Base-by-base conservation (phyloP, 2,329 filamentous ascomycete genomes). In the Coniochaeta pulveracea region DNA sequence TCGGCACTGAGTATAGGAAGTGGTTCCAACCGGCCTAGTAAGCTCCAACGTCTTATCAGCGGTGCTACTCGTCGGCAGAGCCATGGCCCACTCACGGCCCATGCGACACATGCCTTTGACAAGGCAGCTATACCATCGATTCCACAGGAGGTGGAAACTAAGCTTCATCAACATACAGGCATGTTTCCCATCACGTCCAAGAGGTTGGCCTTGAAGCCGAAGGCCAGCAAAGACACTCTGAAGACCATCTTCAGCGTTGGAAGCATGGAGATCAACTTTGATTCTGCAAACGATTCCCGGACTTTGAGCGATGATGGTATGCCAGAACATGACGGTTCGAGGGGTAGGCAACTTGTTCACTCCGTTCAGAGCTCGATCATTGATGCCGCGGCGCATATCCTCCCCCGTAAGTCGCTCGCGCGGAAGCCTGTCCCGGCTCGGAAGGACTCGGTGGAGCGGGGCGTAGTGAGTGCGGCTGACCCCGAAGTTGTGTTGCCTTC, bases 241-340 rank as follows among this genome's bases (percentile, higher is more conserved):
- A 62, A 61, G 33, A 69, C 64, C 1, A 67, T 69, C 12, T 44
- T 69, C 33, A 69, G 66, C 37, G 63, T 68, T 7, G 63, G 60
- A 5, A 69, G 63, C 31, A 47, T 60, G 12, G 61, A 66, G 28
- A 39, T 45, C 11, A 48, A 39, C 24, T 45, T 47, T 17, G 50
- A 52, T 10, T 37, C 43, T 5, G 31, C 39, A 6, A 31, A 31
- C 11, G 18, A 17, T 6, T 31, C 28, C 8, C 18, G 18, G 7
- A 28, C 24, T 7, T 34, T 30, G 8, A 28, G 14, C n/a, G 24
- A 36, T 12, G 35, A 43, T 8, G 14, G 25, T 4, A 8, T 19
- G 4, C 34, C 41, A 10, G 19, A 36, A 15, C 43, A 42, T 22
- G 43, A 44, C 7, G 19, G 33, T 10, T 32, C 35, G 9, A 47